Evolutionary conservation across 2,329 filamentous ascomycete genomes (phyloP).

Genomic region (Verticillium klebahnii): DNA sequence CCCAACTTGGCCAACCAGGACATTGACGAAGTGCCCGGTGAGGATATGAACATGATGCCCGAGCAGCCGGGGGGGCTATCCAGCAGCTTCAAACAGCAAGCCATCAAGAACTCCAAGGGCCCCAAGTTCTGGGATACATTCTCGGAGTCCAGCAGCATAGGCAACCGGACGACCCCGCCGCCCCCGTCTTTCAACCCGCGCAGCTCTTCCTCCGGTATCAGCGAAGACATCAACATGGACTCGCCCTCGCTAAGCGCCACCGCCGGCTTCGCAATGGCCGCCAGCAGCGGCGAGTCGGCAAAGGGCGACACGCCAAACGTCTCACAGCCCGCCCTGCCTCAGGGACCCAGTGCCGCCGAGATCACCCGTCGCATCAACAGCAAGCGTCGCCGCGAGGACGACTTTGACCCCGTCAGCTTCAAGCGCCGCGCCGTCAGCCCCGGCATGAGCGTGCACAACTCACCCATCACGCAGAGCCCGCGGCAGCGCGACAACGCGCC

Average conservation of each 20-base stretch:
- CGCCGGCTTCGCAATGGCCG: constrained; percentile 23
- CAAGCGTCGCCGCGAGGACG: constrained; percentile 85
- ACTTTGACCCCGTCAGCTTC: constrained; percentile 82
- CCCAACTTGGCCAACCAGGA: constrained; percentile 63
- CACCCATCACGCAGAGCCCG: constrained; percentile 81
- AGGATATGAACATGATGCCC: constrained; percentile 54
- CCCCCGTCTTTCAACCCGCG: constrained; percentile 59
- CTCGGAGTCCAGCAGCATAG: constrained; percentile 58
- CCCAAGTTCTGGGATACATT: constrained; percentile 75
- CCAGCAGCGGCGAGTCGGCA: constrained; percentile 12
- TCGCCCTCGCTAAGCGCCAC: constrained; percentile 49
- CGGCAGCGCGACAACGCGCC: constrained; percentile 65
- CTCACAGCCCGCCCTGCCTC: constrained; percentile 17
- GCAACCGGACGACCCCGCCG: constrained; percentile 51
- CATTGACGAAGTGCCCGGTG: constrained; percentile 66
- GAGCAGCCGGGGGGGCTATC: constrained; percentile 45
- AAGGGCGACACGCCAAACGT: constrained; percentile 21
- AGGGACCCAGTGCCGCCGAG: constrained; percentile 62
- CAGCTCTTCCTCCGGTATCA: constrained; percentile 55
- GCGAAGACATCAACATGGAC: constrained; percentile 70
- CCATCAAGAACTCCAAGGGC: constrained; percentile 66
- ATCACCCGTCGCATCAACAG: constrained; percentile 73
- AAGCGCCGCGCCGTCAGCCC: constrained; percentile 90
- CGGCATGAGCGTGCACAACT: constrained; percentile 86
- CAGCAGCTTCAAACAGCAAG: constrained; percentile 71